Evolutionary conservation across 2,329 filamentous ascomycete genomes (phyloP).

Genomic region (Biscogniauxia marginata): DNA sequence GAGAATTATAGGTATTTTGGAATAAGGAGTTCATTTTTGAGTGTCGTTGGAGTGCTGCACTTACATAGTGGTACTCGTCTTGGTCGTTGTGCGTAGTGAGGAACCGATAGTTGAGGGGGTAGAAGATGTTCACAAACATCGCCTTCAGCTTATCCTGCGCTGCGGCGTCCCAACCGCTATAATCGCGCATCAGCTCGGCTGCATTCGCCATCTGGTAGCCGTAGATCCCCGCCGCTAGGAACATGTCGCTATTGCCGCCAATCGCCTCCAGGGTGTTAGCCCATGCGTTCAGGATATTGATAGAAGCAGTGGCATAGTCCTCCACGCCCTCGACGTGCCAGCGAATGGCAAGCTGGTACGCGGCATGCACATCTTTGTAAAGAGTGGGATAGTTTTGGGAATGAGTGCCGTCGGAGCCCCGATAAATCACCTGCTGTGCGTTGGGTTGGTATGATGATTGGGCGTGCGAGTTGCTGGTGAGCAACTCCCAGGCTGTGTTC

Average conservation of each 20-base stretch:
- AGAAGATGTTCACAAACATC: constrained; percentile 39
- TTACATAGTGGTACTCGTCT: constrained; percentile 34
- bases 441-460: constrained; percentile 28
- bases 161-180: constrained; percentile 31
- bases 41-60: too few relatives aligned
- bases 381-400: constrained; percentile 35
- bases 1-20: too few relatives aligned
- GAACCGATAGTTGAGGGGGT: constrained; percentile 38
- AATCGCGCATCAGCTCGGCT: constrained; percentile 40
- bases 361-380: constrained; percentile 36
- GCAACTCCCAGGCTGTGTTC: constrained; percentile 10
- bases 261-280: constrained; percentile 33
- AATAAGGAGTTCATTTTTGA: neutral
- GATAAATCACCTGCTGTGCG: constrained; percentile 34
- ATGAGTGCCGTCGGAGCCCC: constrained; percentile 29
- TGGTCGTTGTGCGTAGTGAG: constrained; percentile 37
- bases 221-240: constrained; percentile 42
- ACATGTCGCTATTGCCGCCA: constrained; percentile 36
- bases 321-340: constrained; percentile 40
- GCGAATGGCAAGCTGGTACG: constrained; percentile 39
- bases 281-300: constrained; percentile 40
- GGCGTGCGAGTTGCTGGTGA: constrained; percentile 24
- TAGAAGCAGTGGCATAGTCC: constrained; percentile 37
- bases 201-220: constrained; percentile 48
- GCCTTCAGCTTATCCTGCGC: constrained; percentile 21